These are phyloP conservation scores for Leccinum pallidistipes DNA, from an alignment of 1,284 basidiomycete species.

Conservation along the genomic window DNA sequence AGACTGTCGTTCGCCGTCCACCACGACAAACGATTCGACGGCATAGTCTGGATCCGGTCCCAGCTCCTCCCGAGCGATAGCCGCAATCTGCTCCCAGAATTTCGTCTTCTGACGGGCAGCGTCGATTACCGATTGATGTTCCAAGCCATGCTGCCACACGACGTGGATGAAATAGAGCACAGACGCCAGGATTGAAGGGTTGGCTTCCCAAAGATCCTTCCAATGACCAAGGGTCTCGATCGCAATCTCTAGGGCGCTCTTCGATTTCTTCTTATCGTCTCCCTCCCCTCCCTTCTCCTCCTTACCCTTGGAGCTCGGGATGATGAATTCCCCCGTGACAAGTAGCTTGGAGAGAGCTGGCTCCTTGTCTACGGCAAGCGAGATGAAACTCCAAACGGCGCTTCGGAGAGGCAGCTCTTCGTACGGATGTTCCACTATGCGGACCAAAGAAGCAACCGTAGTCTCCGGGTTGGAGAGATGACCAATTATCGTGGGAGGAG, in stretches of 20 bases:
- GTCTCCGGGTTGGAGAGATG: slow-evolving; percentile 73
- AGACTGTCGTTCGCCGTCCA: slow-evolving; percentile 58
- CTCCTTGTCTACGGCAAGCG: slow-evolving; percentile 81
- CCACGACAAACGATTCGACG: slow-evolving; percentile 43
- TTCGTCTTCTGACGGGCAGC: slow-evolving; percentile 51
- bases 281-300: slow-evolving; percentile 20
- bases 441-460: slow-evolving; percentile 59
- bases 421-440: slow-evolving; percentile 69
- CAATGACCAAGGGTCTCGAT: slow-evolving; percentile 65
- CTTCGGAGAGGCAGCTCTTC: slow-evolving; percentile 68
- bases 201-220: slow-evolving; percentile 72
- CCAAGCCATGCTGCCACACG: slow-evolving; percentile 82
- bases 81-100: slow-evolving; percentile 67
- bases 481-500: slow-evolving; percentile 67
- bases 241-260: slow-evolving; percentile 64
- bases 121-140: slow-evolving; percentile 66
- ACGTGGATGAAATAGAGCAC: slow-evolving; percentile 79
- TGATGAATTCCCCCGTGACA: slow-evolving; percentile 68
- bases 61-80: slow-evolving; percentile 62
- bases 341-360: slow-evolving; percentile 86
- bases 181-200: slow-evolving; percentile 75
- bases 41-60: slow-evolving; percentile 67
- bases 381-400: slow-evolving; percentile 82
- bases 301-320: slow-evolving; percentile 46
- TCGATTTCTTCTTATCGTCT: slow-evolving; percentile 38